Conservation (phyloP, 352 stramenopile genomes). For the Synura sp. region DNA sequence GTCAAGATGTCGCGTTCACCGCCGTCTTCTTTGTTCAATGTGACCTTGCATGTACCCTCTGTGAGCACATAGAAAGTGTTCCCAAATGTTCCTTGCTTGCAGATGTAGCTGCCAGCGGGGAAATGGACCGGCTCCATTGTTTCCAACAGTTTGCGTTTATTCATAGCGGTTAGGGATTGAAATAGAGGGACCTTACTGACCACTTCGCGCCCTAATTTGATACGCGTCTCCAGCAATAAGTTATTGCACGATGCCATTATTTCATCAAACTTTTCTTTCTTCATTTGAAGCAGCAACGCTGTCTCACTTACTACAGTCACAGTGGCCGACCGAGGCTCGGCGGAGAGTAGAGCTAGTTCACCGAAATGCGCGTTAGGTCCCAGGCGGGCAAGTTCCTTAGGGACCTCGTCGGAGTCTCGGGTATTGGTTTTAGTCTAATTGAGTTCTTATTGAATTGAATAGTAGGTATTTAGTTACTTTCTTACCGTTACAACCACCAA, state of each 20-base stretch:
- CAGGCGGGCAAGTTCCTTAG: not conserved
- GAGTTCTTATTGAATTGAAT: not conserved
- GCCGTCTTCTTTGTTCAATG: not conserved
- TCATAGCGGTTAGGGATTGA: not conserved
- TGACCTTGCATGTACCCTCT: conserved; percentile 10
- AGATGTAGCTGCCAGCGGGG: not conserved
- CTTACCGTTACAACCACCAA: conserved; percentile 7
- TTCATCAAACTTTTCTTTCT: conserved; percentile 7
- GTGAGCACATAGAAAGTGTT: conserved; percentile 37
- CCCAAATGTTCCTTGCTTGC: conserved; percentile 7
- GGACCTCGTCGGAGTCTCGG: not conserved
- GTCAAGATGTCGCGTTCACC: not conserved
- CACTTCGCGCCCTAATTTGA: not conserved
- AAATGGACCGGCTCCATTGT: conserved; percentile 8
- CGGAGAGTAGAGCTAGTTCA: conserved; percentile 1
- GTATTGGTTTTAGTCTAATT: not conserved
- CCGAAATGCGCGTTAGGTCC: not conserved
- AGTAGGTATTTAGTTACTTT: not conserved
- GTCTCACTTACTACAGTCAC: not conserved
- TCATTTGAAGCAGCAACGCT: conserved; percentile 27
- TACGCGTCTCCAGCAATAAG: not conserved
- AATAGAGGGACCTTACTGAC: conserved; percentile 5
- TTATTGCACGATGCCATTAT: not conserved
- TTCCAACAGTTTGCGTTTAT: conserved; percentile 22
- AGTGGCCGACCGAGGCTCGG: not conserved